Conservation (phyloP, 495 filamentous ascomycete species). For the Tuber aestivum region DNA sequence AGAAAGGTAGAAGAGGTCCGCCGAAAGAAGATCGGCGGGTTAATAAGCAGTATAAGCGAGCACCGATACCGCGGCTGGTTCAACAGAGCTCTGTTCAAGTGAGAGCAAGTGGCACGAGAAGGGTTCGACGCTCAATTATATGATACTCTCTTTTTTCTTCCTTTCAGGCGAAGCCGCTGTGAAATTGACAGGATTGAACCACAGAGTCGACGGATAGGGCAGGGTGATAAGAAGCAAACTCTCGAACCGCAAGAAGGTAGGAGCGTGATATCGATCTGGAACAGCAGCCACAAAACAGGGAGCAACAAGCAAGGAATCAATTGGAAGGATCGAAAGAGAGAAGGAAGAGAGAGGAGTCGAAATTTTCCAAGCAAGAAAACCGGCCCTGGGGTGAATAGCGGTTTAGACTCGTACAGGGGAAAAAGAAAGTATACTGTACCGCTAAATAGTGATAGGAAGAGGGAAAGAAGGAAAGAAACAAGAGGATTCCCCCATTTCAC, state of each 20-base stretch:
- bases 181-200: background rate
- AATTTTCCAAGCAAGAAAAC: background rate
- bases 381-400: background rate
- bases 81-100: background rate
- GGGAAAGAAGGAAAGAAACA: background rate
- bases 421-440: background rate
- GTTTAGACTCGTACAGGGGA: background rate
- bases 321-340: background rate
- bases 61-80: background rate
- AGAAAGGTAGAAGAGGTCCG: background rate
- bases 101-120: constrained; percentile 2
- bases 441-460: background rate
- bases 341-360: background rate
- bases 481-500: background rate
- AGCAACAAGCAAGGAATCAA: background rate
- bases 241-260: constrained; percentile 1
- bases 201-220: background rate
- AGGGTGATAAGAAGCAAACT: background rate
- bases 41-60: background rate
- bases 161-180: background rate
- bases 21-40: background rate
- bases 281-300: background rate
- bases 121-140: background rate
- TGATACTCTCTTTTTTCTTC: background rate
- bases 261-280: constrained; percentile 1